Conservation (phyloP, 2,329 filamentous ascomycete genomes). For the Microdochium paspali region DNA sequence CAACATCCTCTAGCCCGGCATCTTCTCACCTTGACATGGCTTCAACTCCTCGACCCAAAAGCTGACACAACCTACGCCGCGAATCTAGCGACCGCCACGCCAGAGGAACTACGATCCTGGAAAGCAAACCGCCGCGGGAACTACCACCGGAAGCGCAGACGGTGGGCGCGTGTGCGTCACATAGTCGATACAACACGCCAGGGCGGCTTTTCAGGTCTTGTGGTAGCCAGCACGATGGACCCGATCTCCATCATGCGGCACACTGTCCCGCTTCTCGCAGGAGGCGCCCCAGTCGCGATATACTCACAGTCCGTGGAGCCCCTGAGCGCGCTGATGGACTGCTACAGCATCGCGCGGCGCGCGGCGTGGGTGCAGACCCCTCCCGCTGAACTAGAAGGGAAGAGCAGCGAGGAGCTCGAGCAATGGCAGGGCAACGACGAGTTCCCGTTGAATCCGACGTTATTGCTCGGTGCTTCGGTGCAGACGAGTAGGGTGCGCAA, state of each 20-base stretch:
- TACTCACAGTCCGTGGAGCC: conserved; percentile 78
- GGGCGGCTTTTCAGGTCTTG: conserved; percentile 74
- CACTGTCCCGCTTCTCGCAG: conserved; percentile 68
- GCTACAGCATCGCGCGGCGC: conserved; percentile 72
- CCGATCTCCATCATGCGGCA: conserved; percentile 66
- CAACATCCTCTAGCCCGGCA: conserved; percentile 73
- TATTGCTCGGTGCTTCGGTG: conserved; percentile 69
- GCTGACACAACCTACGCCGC: conserved; percentile 65
- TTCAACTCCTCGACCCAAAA: conserved; percentile 74
- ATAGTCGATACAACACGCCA: conserved; percentile 66
- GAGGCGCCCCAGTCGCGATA: conserved; percentile 76
- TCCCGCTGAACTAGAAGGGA: conserved; percentile 34
- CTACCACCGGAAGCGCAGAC: conserved; percentile 80
- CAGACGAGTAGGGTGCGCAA: conserved; percentile 70
- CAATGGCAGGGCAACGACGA: conserved; percentile 55
- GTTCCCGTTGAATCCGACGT: conserved; percentile 79
- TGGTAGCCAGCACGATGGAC: conserved; percentile 77
- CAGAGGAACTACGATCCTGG: conserved; percentile 55
- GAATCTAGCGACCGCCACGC: conserved; percentile 48
- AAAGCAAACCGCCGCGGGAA: conserved; percentile 77
- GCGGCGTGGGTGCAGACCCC: conserved; percentile 59
- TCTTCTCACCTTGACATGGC: conserved; percentile 80
- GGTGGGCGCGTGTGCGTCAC: conserved; percentile 64
- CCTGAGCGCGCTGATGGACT: conserved; percentile 67
- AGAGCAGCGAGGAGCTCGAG: conserved; percentile 39